Evolutionary conservation across 208 protist genomes (phyloP).

Genomic region (Wallacemonas rigidus): DNA sequence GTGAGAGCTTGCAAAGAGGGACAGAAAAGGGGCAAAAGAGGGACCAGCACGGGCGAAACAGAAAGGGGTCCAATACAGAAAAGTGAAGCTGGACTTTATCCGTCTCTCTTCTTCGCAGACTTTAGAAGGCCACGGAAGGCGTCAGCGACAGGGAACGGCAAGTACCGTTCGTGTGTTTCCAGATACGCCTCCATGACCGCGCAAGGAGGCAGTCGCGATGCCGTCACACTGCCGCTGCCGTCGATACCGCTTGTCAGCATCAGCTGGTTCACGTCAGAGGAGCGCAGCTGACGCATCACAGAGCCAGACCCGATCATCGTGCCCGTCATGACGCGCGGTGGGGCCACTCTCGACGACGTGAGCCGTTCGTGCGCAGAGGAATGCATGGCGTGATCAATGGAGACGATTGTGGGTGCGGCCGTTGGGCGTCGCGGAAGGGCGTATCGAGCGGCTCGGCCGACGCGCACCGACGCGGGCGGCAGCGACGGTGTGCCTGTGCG

Average conservation of each 20-base stretch:
- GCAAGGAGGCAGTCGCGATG: neutral
- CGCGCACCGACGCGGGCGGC: too few relatives aligned
- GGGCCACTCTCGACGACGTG: neutral
- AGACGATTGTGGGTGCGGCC: neutral
- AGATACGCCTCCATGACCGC: conserved; percentile 3
- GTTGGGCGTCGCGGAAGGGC: neutral
- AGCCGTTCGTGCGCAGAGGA: neutral
- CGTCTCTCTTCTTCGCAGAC: conserved; percentile 3
- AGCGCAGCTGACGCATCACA: too few relatives aligned
- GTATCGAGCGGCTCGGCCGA: neutral
- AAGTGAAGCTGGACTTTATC: neutral
- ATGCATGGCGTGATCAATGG: conserved; percentile 2
- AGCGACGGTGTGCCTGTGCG: too few relatives aligned
- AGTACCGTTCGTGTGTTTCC: neutral
- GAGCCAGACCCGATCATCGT: too few relatives aligned
- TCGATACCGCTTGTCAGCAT: too few relatives aligned
- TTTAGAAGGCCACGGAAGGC: neutral
- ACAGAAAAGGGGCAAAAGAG: neutral
- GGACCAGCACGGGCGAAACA: neutral
- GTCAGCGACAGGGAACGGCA: neutral
- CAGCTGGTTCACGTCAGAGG: too few relatives aligned
- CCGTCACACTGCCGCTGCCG: too few relatives aligned
- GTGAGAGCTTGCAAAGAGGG: neutral
- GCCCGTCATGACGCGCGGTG: neutral
- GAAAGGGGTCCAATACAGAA: neutral